These are phyloP conservation scores for Stygiomarasmius scandens DNA, from an alignment of 1,284 basidiomycete genomes.

Conservation along the genomic window DNA sequence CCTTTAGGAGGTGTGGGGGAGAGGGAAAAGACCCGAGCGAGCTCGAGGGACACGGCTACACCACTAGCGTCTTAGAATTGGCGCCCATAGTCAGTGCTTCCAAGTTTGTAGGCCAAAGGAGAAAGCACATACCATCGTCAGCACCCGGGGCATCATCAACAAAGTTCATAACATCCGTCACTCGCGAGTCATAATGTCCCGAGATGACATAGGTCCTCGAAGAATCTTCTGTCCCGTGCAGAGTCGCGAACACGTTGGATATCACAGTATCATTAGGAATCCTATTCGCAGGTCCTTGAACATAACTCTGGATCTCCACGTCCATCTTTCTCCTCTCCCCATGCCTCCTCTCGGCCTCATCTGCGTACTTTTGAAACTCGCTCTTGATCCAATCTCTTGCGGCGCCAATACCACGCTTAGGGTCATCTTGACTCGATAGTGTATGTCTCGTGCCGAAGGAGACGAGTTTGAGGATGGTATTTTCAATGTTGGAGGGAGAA, in stretches of 20 bases:
- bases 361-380: conserved; percentile 45
- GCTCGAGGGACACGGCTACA: conserved; percentile 54
- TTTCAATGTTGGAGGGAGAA: conserved; percentile 44
- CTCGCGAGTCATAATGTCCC: conserved; percentile 53
- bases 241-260: conserved; percentile 53
- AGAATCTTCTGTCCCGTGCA: conserved; percentile 48
- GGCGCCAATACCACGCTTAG: conserved; percentile 53
- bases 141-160: conserved; percentile 54
- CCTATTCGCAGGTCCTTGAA: conserved; percentile 37
- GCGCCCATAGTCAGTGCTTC: neutral
- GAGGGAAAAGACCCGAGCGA: conserved; percentile 50
- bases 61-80: conserved; percentile 39
- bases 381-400: conserved; percentile 56
- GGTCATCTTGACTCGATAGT: conserved; percentile 53
- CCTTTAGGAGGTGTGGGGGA: conserved; percentile 53
- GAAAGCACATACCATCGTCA: conserved; percentile 36
- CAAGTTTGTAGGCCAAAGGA: conserved; percentile 21
- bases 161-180: conserved; percentile 31
- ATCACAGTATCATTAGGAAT: conserved; percentile 48
- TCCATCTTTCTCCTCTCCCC: conserved; percentile 34
- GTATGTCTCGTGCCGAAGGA: conserved; percentile 59
- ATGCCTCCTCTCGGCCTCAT: conserved; percentile 46
- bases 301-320: conserved; percentile 48
- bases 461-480: conserved; percentile 52
- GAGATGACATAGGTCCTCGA: conserved; percentile 54